Evolutionary conservation across 441 rosid genomes (phyloP), one percentile per base, ranked within the genome.

Genomic region (Gossypium schwendimanii): DNA sequence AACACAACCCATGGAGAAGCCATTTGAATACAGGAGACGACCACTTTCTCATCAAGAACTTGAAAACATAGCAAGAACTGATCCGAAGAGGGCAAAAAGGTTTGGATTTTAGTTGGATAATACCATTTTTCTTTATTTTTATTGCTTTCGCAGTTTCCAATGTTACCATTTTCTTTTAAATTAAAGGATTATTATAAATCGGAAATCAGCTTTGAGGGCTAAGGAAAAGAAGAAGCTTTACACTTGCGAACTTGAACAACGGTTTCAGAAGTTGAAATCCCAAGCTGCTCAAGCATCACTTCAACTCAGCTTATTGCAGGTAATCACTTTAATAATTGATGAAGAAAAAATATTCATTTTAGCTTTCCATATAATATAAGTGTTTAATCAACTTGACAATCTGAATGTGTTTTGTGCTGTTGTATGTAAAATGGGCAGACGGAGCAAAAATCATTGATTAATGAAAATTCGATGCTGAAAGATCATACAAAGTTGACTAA

Each of bases 41-140:
- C 12, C 44, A 8, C 55, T 74, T 33, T 2, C 74, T 54, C 49
- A 53, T 44, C 50, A 67, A 14, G 36, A 15, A 63, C 71, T 80
- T 6, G 80, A 64, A 4, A 26, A 47, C 8, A 28, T 80, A 15
- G 64, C 80, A 18, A 1, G 66, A 3, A 53, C 2, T 24, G 74
- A 80, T 47, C 80, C 83, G 0, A 80, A 77, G 69, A 73, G 77
- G 10, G 83, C 83, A n/a, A 74, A 15, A 24, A 76, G 78, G 83
- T 69, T 73, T 28, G 10, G 1, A 3, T 45, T 36, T 31, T 3
- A 6, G 33, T 14, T 53, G 26, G 24, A 53, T 53, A 44, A 44
- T 31, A 17, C 1, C 18, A 18, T 0, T 33, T 33, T 33, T 33
- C 39, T 33, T 33, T 6, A 33, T 33, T 33, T 33, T 33, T 33